These are phyloP conservation scores for Aspergillus novofumigatus DNA, from an alignment of 2,329 filamentous ascomycete genomes.

Conservation along the genomic window DNA sequence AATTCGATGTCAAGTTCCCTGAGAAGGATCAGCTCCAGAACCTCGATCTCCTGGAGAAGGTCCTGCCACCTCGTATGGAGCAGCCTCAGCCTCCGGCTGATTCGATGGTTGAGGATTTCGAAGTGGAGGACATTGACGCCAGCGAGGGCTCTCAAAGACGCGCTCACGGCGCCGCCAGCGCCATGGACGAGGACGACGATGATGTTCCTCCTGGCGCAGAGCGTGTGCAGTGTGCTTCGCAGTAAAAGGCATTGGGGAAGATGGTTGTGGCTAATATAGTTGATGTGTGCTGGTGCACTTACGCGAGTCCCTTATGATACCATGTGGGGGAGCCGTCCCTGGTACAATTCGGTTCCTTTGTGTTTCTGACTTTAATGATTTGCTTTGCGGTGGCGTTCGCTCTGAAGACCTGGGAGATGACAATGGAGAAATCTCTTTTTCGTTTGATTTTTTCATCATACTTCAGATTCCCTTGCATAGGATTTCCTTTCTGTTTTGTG, in stretches of 20 bases:
- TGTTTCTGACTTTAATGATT: conserved; percentile 23
- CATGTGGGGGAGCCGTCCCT: conserved; percentile 23
- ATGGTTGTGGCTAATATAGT: conserved; percentile 13
- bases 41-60: conserved; percentile 73
- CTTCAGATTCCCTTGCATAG: conserved; percentile 18
- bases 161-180: conserved; percentile 61
- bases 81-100: conserved; percentile 69
- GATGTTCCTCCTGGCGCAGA: conserved; percentile 47
- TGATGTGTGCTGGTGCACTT: conserved; percentile 22
- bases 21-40: conserved; percentile 66
- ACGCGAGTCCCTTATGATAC: conserved; percentile 37
- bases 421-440: conserved; percentile 18
- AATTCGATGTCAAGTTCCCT: conserved; percentile 97
- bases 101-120: conserved; percentile 85
- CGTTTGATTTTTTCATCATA: conserved; percentile 5
- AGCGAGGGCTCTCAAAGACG: conserved; percentile 60
- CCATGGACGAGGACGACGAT: conserved; percentile 69
- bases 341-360: conserved; percentile 18
- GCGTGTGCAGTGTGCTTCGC: conserved; percentile 50
- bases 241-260: conserved; percentile 34
- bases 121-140: conserved; percentile 78
- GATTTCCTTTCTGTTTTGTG: conserved; percentile 16
- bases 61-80: conserved; percentile 70
- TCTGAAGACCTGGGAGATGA: conserved; percentile 30
- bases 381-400: conserved; percentile 35